phyloP scores from a whole-genome alignment of 129 eudicot genomes.

The Artemisia argyi region DNA sequence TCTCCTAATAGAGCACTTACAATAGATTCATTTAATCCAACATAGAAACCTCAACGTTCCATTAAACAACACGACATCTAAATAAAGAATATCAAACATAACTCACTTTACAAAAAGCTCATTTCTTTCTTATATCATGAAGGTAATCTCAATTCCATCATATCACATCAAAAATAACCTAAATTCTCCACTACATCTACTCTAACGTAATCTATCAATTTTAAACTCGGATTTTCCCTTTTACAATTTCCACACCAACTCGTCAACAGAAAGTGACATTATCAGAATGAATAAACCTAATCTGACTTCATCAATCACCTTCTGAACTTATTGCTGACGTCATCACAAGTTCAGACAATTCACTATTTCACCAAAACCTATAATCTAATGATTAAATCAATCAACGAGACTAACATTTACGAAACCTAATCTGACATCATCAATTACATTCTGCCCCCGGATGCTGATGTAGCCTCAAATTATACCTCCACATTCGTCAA shows the following conservation, averaged over 20 bases:
- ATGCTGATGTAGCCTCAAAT: too few relatives aligned
- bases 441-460: too few relatives aligned
- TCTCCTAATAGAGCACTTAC: slow-evolving; percentile 47
- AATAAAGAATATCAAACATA: slow-evolving; percentile 39
- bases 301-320: too few relatives aligned
- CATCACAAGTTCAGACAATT: too few relatives aligned
- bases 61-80: slow-evolving; percentile 12
- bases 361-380: too few relatives aligned
- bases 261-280: background rate
- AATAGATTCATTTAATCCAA: slow-evolving; percentile 26
- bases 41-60: slow-evolving; percentile 44
- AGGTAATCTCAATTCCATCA: slow-evolving; percentile 22
- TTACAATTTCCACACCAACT: background rate
- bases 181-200: slow-evolving; percentile 36
- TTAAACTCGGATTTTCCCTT: background rate
- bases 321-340: too few relatives aligned
- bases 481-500: too few relatives aligned
- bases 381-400: too few relatives aligned
- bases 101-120: slow-evolving; percentile 43
- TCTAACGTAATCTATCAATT: slow-evolving; percentile 23
- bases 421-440: too few relatives aligned
- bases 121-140: slow-evolving; percentile 21
- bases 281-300: too few relatives aligned
- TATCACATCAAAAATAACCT: slow-evolving; percentile 38
- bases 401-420: too few relatives aligned